Base-by-base conservation (phyloP, 352 stramenopile species). In the Pythium utonaiense region DNA sequence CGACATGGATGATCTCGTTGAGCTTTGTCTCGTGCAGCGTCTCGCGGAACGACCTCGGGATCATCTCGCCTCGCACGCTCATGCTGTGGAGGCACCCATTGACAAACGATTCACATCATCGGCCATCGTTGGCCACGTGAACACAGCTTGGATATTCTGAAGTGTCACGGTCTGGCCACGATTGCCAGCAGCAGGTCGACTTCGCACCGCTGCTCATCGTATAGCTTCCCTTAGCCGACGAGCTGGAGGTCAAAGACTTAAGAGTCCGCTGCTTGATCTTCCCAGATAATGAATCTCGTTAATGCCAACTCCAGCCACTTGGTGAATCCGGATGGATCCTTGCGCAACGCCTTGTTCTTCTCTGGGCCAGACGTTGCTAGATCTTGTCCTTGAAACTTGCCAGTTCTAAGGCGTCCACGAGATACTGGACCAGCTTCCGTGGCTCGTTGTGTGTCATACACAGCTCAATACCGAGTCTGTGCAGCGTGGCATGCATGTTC, bases 151-250 rank as follows among this genome's bases (percentile, higher is more conserved):
- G 17, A 45, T 19, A 19, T 45, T 45, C 38, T 25, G 3, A 6
- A 27, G 1, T 12, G 38, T 45, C n/a, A 45, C 38, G 17, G 38
- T 19, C 25, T 45, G 38, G 16, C 62, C 73, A 21, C 69, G 62
- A 27, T 75, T 67, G 2, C 69, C 69, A 7, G 27, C 60, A 0
- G 36, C 51, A n/a, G n/a, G n/a, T n/a, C n/a, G n/a, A n/a, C n/a
- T n/a, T n/a, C n/a, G n/a, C n/a, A n/a, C n/a, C n/a, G n/a, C n/a
- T n/a, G n/a, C n/a, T n/a, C n/a, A n/a, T n/a, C n/a, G n/a, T n/a
- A n/a, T n/a, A n/a, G n/a, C n/a, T n/a, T n/a, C n/a, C n/a, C n/a
- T n/a, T n/a, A n/a, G n/a, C n/a, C n/a, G n/a, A n/a, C n/a, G n/a
- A n/a, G n/a, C n/a, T n/a, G n/a, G n/a, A n/a, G n/a, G n/a, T n/a